phyloP scores from a whole-genome alignment of 1,284 basidiomycete species.

The Afroboletus lepidellus region DNA sequence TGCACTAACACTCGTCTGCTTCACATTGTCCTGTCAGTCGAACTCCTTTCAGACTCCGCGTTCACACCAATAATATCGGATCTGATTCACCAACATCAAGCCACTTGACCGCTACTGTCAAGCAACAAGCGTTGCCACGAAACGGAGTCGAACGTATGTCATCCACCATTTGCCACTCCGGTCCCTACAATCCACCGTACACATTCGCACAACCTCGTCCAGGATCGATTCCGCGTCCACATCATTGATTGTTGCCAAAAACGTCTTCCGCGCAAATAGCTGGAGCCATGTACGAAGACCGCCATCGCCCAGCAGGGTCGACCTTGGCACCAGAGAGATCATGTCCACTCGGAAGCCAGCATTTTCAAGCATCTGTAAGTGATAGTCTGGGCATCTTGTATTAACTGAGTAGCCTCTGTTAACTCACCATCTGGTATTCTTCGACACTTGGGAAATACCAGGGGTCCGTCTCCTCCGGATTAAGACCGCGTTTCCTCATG shows the following conservation, averaged over 20 bases:
- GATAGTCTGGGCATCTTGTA: not conserved
- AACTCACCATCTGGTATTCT: constrained; percentile 58
- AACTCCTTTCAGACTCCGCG: too few relatives aligned
- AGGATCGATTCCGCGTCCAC: constrained; percentile 60
- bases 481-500: constrained; percentile 51
- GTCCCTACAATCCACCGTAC: constrained; percentile 59
- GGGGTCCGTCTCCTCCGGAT: constrained; percentile 64
- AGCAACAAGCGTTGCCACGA: constrained; percentile 36
- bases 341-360: constrained; percentile 33
- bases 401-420: not conserved
- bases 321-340: constrained; percentile 63
- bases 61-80: too few relatives aligned
- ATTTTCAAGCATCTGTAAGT: constrained; percentile 50
- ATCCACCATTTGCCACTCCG: constrained; percentile 61
- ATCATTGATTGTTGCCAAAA: constrained; percentile 52
- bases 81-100: too few relatives aligned
- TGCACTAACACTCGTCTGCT: too few relatives aligned
- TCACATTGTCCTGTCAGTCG: too few relatives aligned
- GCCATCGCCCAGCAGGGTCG: constrained; percentile 59
- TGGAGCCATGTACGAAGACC: constrained; percentile 69
- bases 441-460: constrained; percentile 80
- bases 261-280: constrained; percentile 60
- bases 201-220: constrained; percentile 60
- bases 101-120: constrained; percentile 22
- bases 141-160: constrained; percentile 72